phyloP scores from a whole-genome alignment of 345 rosid genomes.

The Brassica napus region DNA sequence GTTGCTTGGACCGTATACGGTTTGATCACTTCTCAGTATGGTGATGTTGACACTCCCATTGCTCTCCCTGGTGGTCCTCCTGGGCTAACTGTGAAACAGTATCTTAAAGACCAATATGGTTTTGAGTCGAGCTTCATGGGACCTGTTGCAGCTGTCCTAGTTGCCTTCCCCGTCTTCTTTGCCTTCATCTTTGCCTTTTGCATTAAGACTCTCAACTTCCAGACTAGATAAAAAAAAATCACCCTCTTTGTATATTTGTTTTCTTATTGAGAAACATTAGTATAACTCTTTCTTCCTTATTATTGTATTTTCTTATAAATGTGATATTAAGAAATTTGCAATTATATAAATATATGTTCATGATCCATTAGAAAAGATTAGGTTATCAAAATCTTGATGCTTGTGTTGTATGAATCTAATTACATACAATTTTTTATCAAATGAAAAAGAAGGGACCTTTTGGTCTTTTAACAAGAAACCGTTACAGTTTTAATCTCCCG shows the following conservation, averaged over 20 bases:
- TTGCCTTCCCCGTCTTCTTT: constrained; percentile 62
- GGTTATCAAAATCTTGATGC: background rate
- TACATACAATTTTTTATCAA: background rate
- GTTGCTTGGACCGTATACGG: constrained; percentile 82
- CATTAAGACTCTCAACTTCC: constrained; percentile 80
- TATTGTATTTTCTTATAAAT: background rate
- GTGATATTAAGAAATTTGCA: background rate
- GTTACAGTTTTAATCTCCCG: background rate
- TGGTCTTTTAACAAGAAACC: background rate
- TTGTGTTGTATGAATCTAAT: background rate
- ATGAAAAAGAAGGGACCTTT: background rate
- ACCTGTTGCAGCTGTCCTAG: constrained; percentile 59
- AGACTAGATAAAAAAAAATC: constrained; percentile 36
- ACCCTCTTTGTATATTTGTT: background rate
- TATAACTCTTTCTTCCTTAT: background rate
- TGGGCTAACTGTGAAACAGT: constrained; percentile 43
- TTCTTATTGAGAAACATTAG: background rate
- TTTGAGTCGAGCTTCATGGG: constrained; percentile 76
- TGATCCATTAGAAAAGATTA: background rate
- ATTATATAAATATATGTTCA: background rate
- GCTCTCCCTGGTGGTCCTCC: constrained; percentile 35
- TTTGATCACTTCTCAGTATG: constrained; percentile 62
- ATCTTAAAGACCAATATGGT: constrained; percentile 58
- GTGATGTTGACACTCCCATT: constrained; percentile 49
- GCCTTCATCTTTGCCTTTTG: constrained; percentile 78